Conservation (phyloP, 1,284 basidiomycete genomes). For the Marasmius tenuissimus region DNA sequence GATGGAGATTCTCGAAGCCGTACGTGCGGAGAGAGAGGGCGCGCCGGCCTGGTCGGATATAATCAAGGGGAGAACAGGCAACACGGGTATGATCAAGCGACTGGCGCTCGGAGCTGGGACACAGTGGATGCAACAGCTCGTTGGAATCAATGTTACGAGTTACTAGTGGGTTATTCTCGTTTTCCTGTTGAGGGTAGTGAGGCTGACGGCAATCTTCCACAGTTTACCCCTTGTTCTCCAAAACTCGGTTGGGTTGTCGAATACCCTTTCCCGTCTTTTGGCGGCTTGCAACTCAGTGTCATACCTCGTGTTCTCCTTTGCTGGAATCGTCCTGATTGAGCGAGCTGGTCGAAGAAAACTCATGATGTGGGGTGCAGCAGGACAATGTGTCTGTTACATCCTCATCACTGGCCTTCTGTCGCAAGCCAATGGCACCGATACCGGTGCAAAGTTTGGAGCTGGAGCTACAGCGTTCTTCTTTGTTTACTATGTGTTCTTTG, state of each 20-base stretch:
- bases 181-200: not conserved
- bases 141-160: conserved; percentile 71
- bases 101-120: conserved; percentile 55
- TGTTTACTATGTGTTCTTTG: conserved; percentile 72
- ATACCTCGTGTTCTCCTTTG: conserved; percentile 46
- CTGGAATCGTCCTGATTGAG: conserved; percentile 61
- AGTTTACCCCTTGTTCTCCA: conserved; percentile 46
- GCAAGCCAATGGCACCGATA: conserved; percentile 37
- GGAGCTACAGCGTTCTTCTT: conserved; percentile 61
- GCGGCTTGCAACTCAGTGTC: conserved; percentile 48
- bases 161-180: conserved; percentile 43
- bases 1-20: conserved; percentile 41
- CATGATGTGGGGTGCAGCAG: conserved; percentile 69
- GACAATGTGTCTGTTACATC: conserved; percentile 62
- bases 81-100: conserved; percentile 49
- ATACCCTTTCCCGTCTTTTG: conserved; percentile 43
- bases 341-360: conserved; percentile 62
- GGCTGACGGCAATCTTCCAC: not conserved
- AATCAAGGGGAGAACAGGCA: conserved; percentile 35
- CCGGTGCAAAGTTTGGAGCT: conserved; percentile 35
- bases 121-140: conserved; percentile 74
- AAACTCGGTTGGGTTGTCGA: conserved; percentile 46
- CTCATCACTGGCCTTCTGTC: conserved; percentile 57
- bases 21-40: conserved; percentile 38
- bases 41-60: conserved; percentile 41